A percentile compares a stretch with the other conserved stretches of the same genome.
Conservation (phyloP, 2,329 filamentous ascomycete genomes). For the Pestalotiopsis sp. region DNA sequence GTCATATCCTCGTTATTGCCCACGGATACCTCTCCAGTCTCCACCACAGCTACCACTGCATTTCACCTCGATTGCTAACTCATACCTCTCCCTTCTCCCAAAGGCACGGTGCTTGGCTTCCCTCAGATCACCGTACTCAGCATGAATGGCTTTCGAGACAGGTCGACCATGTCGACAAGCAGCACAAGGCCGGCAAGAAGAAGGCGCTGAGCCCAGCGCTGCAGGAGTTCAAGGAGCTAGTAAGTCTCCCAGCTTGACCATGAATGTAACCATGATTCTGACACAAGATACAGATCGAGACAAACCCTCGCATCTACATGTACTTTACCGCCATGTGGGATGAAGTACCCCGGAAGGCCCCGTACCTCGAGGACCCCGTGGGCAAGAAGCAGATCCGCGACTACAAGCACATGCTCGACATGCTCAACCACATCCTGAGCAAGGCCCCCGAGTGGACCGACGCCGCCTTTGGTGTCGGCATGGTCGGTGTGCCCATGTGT, state of each 20-base stretch:
- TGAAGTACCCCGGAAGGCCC: constrained; percentile 62
- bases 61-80: not conserved
- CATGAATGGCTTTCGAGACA: constrained; percentile 63
- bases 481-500: constrained; percentile 57
- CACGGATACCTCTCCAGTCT: not conserved
- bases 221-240: constrained; percentile 63
- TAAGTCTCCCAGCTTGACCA: not conserved
- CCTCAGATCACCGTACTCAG: constrained; percentile 58
- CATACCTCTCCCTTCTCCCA: constrained; percentile 1
- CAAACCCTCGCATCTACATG: constrained; percentile 65
- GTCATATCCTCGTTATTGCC: constrained; percentile 16
- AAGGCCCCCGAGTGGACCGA: constrained; percentile 56
- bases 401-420: constrained; percentile 66
- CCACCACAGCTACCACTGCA: not conserved
- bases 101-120: constrained; percentile 61
- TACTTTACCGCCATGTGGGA: constrained; percentile 70
- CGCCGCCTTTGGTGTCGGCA: constrained; percentile 50
- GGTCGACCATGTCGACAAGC: constrained; percentile 56
- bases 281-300: constrained; percentile 53
- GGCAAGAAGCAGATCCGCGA: constrained; percentile 64
- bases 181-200: constrained; percentile 36
- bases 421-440: constrained; percentile 63
- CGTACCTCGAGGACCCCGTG: constrained; percentile 64
- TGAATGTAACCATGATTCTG: too few relatives aligned
- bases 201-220: constrained; percentile 59